A percentile compares a stretch with the other conserved stretches of the same genome.
phyloP scores from a whole-genome alignment of 2,329 filamentous ascomycete genomes.

The Diaporthe vaccinii region DNA sequence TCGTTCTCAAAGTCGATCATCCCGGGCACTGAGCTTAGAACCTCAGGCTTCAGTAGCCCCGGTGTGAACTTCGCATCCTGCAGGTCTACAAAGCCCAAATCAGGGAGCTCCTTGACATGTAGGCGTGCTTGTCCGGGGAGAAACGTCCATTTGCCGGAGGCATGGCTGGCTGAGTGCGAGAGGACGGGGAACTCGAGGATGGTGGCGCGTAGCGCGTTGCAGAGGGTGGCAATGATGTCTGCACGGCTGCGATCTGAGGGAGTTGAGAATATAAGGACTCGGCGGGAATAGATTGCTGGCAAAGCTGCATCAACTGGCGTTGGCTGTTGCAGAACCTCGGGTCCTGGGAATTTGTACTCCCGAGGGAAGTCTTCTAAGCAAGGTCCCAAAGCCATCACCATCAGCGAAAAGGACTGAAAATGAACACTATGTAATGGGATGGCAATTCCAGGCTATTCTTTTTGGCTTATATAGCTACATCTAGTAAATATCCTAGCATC shows the following conservation, averaged over 20 bases:
- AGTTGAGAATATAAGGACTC: background rate
- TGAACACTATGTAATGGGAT: background rate
- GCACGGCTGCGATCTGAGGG: background rate
- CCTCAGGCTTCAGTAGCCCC: background rate
- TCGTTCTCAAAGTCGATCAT: background rate
- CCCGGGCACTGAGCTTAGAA: background rate
- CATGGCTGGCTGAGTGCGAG: background rate
- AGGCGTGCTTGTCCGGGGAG: background rate
- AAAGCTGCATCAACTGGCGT: background rate
- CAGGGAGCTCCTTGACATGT: background rate
- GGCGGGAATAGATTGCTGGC: background rate
- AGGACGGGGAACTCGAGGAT: background rate
- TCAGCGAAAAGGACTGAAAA: background rate
- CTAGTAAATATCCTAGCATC: background rate
- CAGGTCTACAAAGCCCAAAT: background rate
- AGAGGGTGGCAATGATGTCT: background rate
- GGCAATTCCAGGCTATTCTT: background rate
- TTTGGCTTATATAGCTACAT: background rate
- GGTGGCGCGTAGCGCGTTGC: background rate
- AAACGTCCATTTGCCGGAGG: background rate
- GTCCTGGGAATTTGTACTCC: background rate
- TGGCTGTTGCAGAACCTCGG: background rate
- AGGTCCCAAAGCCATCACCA: background rate
- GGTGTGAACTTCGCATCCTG: background rate
- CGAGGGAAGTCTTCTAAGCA: background rate